Evolutionary conservation across 2,329 filamentous ascomycete genomes (phyloP).

Genomic region (Apiospora kogelbergensis): DNA sequence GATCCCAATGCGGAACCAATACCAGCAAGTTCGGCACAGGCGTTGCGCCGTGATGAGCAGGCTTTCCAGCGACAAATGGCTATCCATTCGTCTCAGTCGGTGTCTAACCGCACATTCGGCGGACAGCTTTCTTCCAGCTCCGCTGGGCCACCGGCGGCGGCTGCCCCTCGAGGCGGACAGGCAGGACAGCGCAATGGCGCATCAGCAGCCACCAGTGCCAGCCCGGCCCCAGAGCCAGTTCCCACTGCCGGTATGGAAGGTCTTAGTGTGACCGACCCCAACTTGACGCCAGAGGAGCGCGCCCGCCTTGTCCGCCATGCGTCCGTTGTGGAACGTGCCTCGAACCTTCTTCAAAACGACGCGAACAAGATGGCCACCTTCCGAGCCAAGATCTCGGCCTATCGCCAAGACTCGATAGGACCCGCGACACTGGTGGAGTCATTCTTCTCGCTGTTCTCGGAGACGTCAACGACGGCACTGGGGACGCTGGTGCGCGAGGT

Average conservation of each 20-base stretch:
- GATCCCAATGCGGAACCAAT: conserved; percentile 85
- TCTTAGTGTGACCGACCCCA: conserved; percentile 51
- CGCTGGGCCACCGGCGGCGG: conserved; percentile 27
- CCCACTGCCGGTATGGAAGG: conserved; percentile 43
- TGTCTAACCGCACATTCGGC: conserved; percentile 79
- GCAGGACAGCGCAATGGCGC: conserved; percentile 20
- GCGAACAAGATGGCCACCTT: conserved; percentile 73
- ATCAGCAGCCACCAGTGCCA: conserved; percentile 27
- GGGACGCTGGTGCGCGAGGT: conserved; percentile 90
- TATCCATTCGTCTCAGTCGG: conserved; percentile 82
- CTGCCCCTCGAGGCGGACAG: conserved; percentile 43
- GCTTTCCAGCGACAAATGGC: conserved; percentile 92
- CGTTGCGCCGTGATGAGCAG: conserved; percentile 80
- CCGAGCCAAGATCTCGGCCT: conserved; percentile 76
- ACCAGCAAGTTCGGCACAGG: conserved; percentile 74
- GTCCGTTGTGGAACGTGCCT: conserved; percentile 82
- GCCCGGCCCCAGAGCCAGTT: conserved; percentile 23
- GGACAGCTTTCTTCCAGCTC: conserved; percentile 69
- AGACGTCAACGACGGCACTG: conserved; percentile 76
- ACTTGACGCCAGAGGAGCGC: conserved; percentile 73
- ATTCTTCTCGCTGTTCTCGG: conserved; percentile 80
- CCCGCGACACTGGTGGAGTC: conserved; percentile 79
- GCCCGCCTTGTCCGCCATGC: conserved; percentile 78
- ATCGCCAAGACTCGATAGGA: conserved; percentile 66
- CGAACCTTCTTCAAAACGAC: conserved; percentile 78